These are phyloP conservation scores for Paraurostyla sp. DNA, from an alignment of 73 alveolate species.

Conservation along the genomic window DNA sequence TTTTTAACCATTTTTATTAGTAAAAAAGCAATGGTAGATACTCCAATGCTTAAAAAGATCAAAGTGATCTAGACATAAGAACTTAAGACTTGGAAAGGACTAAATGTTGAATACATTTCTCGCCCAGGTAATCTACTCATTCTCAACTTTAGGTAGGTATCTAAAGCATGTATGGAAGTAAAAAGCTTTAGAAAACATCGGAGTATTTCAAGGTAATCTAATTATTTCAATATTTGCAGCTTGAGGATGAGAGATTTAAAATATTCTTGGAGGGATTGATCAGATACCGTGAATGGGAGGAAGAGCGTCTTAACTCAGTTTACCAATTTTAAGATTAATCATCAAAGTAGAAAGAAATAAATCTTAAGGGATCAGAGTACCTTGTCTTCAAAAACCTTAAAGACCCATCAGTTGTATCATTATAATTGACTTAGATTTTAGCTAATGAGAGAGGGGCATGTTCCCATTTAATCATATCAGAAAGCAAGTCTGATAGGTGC, in stretches of 20 bases:
- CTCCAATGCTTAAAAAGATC: slow-evolving; percentile 72
- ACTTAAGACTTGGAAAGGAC: slow-evolving; percentile 69
- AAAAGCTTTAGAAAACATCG: slow-evolving; percentile 8
- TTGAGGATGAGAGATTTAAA: slow-evolving; percentile 58
- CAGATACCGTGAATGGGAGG: slow-evolving; percentile 58
- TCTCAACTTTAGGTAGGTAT: not conserved
- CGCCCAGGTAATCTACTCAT: slow-evolving; percentile 68
- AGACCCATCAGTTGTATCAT: slow-evolving; percentile 50
- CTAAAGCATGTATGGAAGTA: not conserved
- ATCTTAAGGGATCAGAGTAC: slow-evolving; percentile 47
- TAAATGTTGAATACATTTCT: slow-evolving; percentile 55
- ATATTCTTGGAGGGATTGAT: slow-evolving; percentile 51
- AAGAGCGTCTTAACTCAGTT: slow-evolving; percentile 36
- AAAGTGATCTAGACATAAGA: slow-evolving; percentile 63
- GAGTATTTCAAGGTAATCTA: slow-evolving; percentile 46
- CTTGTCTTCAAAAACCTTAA: slow-evolving; percentile 26
- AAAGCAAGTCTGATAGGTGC: slow-evolving; percentile 43
- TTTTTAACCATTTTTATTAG: not conserved
- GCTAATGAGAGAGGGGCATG: slow-evolving; percentile 58
- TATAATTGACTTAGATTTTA: not conserved
- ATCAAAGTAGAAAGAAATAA: not conserved
- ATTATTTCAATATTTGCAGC: not conserved
- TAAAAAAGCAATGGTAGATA: slow-evolving; percentile 61
- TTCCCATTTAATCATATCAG: slow-evolving; percentile 9
- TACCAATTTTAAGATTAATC: slow-evolving; percentile 28